Conservation (phyloP, 371 early-diverging fungal genomes). For the Dinochytrium kinnereticum region DNA sequence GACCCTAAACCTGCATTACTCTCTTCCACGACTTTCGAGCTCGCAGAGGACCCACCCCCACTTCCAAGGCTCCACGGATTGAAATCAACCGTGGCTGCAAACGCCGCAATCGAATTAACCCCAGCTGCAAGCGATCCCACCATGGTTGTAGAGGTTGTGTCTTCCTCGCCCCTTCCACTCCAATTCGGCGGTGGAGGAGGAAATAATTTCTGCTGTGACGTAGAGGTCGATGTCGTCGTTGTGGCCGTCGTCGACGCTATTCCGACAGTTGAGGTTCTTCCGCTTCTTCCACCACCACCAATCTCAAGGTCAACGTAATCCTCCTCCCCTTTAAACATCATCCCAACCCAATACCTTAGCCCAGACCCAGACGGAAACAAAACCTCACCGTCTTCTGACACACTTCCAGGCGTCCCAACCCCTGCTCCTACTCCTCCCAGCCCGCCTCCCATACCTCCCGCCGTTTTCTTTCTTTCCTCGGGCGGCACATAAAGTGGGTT, state of each 20-base stretch:
- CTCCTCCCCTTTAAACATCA: slow-evolving; percentile 34
- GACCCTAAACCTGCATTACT: background rate
- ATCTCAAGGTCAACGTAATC: slow-evolving; percentile 13
- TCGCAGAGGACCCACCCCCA: background rate
- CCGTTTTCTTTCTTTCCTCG: background rate
- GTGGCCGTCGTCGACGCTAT: background rate
- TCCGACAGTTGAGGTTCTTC: background rate
- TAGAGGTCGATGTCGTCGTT: background rate
- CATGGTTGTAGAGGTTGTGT: background rate
- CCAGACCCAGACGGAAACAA: slow-evolving; percentile 47
- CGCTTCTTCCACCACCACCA: background rate
- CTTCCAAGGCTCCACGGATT: background rate
- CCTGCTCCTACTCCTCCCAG: background rate
- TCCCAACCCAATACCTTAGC: slow-evolving; percentile 46
- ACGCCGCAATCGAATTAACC: background rate
- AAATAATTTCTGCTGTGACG: background rate
- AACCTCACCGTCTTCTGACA: slow-evolving; percentile 42
- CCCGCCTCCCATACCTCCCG: slow-evolving; percentile 17
- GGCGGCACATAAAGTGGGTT: slow-evolving; percentile 48
- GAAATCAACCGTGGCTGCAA: slow-evolving; percentile 13
- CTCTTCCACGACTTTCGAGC: background rate
- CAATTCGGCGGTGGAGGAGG: background rate
- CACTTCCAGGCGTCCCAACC: slow-evolving; percentile 28
- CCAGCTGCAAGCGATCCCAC: background rate
- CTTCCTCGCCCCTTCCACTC: background rate